phyloP scores from a whole-genome alignment of 192 early-diverging fungal species.

The Geranomyces variabilis region DNA sequence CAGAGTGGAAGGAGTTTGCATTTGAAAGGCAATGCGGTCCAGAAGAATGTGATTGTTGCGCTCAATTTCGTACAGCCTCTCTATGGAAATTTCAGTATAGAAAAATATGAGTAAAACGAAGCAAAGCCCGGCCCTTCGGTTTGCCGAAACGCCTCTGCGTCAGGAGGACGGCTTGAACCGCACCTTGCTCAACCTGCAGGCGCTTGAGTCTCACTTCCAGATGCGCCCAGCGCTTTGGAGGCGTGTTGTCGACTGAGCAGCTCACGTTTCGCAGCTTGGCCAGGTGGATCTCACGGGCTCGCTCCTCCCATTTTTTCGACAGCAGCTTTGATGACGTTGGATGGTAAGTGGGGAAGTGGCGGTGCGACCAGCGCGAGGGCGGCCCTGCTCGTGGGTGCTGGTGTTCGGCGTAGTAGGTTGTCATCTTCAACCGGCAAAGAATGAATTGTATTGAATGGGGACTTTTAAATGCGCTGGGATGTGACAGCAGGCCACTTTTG shows the following conservation, averaged over 20 bases:
- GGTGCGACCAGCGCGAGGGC: slow-evolving; percentile 28
- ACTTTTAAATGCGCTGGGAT: too few species aligned
- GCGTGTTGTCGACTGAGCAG: slow-evolving; percentile 48
- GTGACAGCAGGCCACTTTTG: too few species aligned
- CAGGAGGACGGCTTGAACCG: neutral
- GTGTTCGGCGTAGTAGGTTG: neutral
- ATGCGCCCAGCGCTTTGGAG: slow-evolving; percentile 52
- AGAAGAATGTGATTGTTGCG: slow-evolving; percentile 55
- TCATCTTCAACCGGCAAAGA: neutral
- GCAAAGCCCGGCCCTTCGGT: neutral
- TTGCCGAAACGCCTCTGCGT: too few species aligned
- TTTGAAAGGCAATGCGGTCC: slow-evolving; percentile 52
- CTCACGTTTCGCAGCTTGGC: slow-evolving; percentile 40
- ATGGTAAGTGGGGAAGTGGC: slow-evolving; percentile 48
- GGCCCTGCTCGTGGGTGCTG: slow-evolving; percentile 9
- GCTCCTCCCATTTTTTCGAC: slow-evolving; percentile 50
- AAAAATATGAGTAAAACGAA: neutral
- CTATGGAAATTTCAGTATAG: slow-evolving; percentile 18
- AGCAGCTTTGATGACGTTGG: slow-evolving; percentile 50
- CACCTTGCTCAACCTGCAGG: slow-evolving; percentile 56
- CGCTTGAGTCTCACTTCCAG: slow-evolving; percentile 51
- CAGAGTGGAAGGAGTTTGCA: slow-evolving; percentile 3
- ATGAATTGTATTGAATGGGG: too few species aligned
- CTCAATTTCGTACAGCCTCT: slow-evolving; percentile 51
- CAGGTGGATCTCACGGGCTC: slow-evolving; percentile 38